These are phyloP conservation scores for Candida ascalaphidarum DNA, from an alignment of 805 yeast species.

Conservation along the genomic window DNA sequence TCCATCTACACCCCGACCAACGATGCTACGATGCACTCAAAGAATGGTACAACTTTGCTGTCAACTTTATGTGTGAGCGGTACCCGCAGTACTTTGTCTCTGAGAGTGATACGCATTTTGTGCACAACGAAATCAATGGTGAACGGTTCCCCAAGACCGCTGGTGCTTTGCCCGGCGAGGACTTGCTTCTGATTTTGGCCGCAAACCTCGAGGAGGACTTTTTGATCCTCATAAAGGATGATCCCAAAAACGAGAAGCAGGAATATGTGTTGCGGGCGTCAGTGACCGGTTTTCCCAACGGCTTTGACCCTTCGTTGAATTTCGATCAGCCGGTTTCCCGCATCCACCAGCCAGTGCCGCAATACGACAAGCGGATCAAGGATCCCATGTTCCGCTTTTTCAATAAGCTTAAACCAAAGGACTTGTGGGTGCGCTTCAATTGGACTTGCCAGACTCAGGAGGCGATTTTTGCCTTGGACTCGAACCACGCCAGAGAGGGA, in stretches of 20 bases:
- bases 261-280: conserved; percentile 56
- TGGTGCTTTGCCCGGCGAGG: conserved; percentile 6
- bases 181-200: conserved; percentile 16
- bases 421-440: conserved; percentile 55
- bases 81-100: conserved; percentile 46
- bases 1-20: conserved; percentile 16
- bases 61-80: conserved; percentile 31
- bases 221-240: conserved; percentile 39
- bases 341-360: conserved; percentile 70
- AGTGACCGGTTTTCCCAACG: conserved; percentile 59
- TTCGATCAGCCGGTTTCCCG: conserved; percentile 46
- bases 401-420: conserved; percentile 41
- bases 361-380: conserved; percentile 46
- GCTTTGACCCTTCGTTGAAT: conserved; percentile 55
- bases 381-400: conserved; percentile 64
- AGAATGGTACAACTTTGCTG: conserved; percentile 41
- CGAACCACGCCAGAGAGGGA: conserved; percentile 33
- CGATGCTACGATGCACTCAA: conserved; percentile 25
- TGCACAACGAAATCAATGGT: conserved; percentile 33
- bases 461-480: conserved; percentile 36
- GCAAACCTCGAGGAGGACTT: conserved; percentile 56
- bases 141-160: conserved; percentile 23
- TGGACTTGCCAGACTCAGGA: conserved; percentile 65
- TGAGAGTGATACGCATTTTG: conserved; percentile 11
- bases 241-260: conserved; percentile 29